Conservation (phyloP, 1,139 yeast species). For the Debaryomyces sp. region DNA sequence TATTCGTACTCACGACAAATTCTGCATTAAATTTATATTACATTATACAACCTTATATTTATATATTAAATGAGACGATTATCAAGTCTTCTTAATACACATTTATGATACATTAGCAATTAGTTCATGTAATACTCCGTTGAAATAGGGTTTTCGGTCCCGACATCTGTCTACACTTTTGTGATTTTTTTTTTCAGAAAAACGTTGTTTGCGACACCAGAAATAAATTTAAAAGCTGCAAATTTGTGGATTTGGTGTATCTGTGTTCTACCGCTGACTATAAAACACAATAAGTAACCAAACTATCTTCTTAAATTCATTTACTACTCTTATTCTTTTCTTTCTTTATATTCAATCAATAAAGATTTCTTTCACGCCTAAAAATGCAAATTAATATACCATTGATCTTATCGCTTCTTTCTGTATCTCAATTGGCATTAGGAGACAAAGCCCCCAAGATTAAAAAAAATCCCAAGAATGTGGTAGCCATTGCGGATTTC, state of each 20-base stretch:
- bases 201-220: conserved; percentile 5
- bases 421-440: conserved; percentile 13
- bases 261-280: conserved; percentile 4
- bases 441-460: conserved; percentile 45
- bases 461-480: conserved; percentile 45
- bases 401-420: conserved; percentile 9
- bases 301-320: neutral
- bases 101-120: neutral
- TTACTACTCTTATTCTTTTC: neutral
- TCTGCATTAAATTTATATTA: conserved; percentile 1
- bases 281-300: conserved; percentile 1
- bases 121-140: neutral
- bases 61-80: neutral
- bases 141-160: neutral
- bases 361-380: conserved; percentile 1
- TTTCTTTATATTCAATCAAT: conserved; percentile 1
- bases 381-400: conserved; percentile 9
- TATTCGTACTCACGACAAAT: neutral
- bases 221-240: conserved; percentile 10
- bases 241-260: conserved; percentile 9
- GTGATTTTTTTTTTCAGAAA: neutral
- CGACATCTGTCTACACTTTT: neutral
- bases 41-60: neutral
- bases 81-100: neutral
- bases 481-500: conserved; percentile 60